These are phyloP conservation scores for Alternaria atra DNA, from an alignment of 2,329 filamentous ascomycete species.

Conservation along the genomic window DNA sequence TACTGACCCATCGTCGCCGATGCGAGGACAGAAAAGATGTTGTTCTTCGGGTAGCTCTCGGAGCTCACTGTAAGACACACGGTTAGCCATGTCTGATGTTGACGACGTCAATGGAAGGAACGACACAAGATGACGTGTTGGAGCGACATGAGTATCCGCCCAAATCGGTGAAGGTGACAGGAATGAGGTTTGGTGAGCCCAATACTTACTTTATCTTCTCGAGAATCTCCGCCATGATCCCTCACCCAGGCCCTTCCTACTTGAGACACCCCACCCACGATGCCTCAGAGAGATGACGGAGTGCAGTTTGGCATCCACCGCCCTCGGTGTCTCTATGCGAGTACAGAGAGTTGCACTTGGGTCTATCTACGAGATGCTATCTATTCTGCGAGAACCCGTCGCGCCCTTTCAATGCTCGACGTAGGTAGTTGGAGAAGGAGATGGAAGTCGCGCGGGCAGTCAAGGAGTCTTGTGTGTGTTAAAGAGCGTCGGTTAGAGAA, in stretches of 20 bases:
- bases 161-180: background rate
- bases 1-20: slow-evolving; percentile 42
- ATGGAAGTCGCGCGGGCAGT: background rate
- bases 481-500: slow-evolving; percentile 14
- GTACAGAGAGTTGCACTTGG: slow-evolving; percentile 3
- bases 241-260: slow-evolving; percentile 14
- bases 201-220: slow-evolving; percentile 47
- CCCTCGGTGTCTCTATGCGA: slow-evolving; percentile 7
- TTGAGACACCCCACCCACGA: slow-evolving; percentile 10
- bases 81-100: slow-evolving; percentile 31
- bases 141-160: background rate
- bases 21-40: slow-evolving; percentile 61
- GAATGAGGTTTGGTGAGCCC: background rate
- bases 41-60: slow-evolving; percentile 48
- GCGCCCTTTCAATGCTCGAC: slow-evolving; percentile 4
- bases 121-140: background rate
- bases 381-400: slow-evolving; percentile 10
- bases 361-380: slow-evolving; percentile 22
- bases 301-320: slow-evolving; percentile 22
- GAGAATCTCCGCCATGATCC: slow-evolving; percentile 45
- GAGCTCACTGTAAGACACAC: slow-evolving; percentile 44
- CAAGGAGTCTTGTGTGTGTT: background rate
- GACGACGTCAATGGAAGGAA: background rate
- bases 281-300: slow-evolving; percentile 15
- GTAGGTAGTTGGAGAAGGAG: background rate